Percentiles rank a stretch among this genome's conserved stretches.
phyloP scores from a whole-genome alignment of 495 filamentous ascomycete species.

The Xylaria flabelliformis region DNA sequence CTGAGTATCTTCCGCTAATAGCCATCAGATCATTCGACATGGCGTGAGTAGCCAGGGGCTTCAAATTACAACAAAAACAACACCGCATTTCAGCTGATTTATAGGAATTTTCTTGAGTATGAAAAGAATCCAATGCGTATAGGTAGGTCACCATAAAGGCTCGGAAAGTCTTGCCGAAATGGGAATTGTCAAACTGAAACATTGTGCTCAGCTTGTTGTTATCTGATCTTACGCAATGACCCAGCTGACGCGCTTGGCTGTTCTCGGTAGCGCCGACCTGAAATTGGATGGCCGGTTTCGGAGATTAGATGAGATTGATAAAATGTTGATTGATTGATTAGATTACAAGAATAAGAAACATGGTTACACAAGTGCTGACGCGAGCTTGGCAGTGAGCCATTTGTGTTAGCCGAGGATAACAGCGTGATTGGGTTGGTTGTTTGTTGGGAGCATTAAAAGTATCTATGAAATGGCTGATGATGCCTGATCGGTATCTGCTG shows the following conservation, averaged over 20 bases:
- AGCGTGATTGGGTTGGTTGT: conserved; percentile 1
- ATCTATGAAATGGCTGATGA: neutral
- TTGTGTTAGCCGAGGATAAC: neutral
- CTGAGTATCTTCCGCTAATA: neutral
- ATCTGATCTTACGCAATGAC: conserved; percentile 13
- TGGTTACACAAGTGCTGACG: conserved; percentile 15
- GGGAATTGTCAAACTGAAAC: neutral
- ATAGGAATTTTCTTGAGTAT: neutral
- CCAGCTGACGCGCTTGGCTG: conserved; percentile 16
- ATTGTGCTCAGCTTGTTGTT: neutral
- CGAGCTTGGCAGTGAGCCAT: neutral
- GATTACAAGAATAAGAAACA: conserved; percentile 8
- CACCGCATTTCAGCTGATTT: neutral
- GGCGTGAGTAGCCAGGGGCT: conserved; percentile 21
- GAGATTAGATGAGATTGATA: conserved; percentile 28
- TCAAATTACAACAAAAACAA: neutral
- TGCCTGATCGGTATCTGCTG: neutral
- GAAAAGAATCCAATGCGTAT: neutral
- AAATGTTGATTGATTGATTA: conserved; percentile 28
- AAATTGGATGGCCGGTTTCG: conserved; percentile 10
- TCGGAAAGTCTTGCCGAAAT: neutral
- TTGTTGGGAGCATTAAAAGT: neutral
- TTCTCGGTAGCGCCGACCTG: neutral
- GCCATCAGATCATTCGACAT: conserved; percentile 13
- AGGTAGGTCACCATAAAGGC: neutral